A percentile compares a stretch with the other conserved stretches of the same genome.
phyloP scores from a whole-genome alignment of 345 rosid species.

The Dipteronia dyeriana region DNA sequence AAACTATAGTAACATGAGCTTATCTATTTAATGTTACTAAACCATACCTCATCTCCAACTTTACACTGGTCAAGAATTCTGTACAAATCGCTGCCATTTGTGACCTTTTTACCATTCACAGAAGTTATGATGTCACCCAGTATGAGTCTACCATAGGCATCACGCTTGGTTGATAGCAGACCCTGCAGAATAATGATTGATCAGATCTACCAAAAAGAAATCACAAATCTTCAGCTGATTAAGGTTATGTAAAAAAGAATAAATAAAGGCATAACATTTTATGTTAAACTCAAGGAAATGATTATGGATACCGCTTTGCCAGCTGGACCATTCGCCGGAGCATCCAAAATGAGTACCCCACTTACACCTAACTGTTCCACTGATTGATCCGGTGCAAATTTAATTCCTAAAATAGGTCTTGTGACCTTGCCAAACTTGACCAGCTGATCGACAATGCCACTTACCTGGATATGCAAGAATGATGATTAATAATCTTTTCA shows the following conservation, averaged over 20 bases:
- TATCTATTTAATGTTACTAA: background rate
- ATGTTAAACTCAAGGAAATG: background rate
- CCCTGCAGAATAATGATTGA: conserved; percentile 55
- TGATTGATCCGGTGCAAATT: conserved; percentile 97
- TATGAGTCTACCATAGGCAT: conserved; percentile 81
- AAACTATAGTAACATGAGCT: background rate
- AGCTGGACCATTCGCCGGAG: conserved; percentile 91
- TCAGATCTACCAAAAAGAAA: conserved; percentile 7
- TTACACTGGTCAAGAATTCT: conserved; percentile 90
- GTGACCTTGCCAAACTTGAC: conserved; percentile 90
- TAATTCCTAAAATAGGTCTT: conserved; percentile 90
- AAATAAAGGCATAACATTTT: background rate
- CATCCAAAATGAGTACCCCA: conserved; percentile 97
- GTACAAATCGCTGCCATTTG: conserved; percentile 87
- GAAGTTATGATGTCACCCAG: conserved; percentile 94
- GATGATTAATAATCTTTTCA: background rate
- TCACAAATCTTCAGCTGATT: background rate
- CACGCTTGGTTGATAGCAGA: conserved; percentile 78
- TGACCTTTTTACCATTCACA: conserved; percentile 72
- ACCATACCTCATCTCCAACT: conserved; percentile 78
- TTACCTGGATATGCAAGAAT: conserved; percentile 52
- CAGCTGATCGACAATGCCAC: conserved; percentile 89
- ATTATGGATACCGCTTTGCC: conserved; percentile 81
- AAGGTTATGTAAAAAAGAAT: background rate
- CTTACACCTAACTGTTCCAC: conserved; percentile 94